Base-by-base conservation (phyloP, 2,329 filamentous ascomycete species). In the Hypoxylon sp. region DNA sequence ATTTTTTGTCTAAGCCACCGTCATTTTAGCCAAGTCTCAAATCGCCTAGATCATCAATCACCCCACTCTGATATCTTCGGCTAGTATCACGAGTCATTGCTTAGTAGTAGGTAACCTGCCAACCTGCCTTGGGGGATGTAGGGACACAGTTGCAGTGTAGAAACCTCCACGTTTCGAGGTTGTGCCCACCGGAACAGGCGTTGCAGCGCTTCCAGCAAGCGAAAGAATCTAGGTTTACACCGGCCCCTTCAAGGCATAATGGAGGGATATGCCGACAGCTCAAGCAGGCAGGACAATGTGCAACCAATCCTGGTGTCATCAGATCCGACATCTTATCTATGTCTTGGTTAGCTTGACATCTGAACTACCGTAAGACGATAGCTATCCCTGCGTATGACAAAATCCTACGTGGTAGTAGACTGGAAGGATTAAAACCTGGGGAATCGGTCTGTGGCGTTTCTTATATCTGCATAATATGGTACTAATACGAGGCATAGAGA, bases 301-400 rank as follows among this genome's bases (percentile, higher is more conserved):
- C 54, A 53, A 63, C 65, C 52, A 52, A 46, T 60, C 47, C 62
- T 51, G 47, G 62, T 26, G 63, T 71, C 65, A 69, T 71, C 61
- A 63, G 68, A 66, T 66, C 50, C 54, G 61, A 71, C 59, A 63
- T 54, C 66, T 71, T 69, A 69, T 69, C 69, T 69, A 6, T 54
- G 33, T 48, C 33, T 59, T 37, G 59, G 59, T 46, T 55, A 64
- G 63, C 60, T 59, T 31, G 52, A 64, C 48, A 54, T 54, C 37
- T 62, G 50, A 71, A 71, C 61, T 71, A 66, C 69, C 69, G 66
- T 66, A 59, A 69, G 51, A 66, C 47, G 31, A 22, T 11, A 57
- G 19, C 35, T 39, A 66, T 47, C 65, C 68, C 59, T 63, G 65
- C 35, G 53, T 14, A 60, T 59, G 62, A 59, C 33, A 57, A 60